A percentile compares a stretch with the other conserved stretches of the same genome.
These are phyloP conservation scores for Mortierella sp. DNA, from an alignment of 371 early-diverging fungal genomes.

Conservation along the genomic window DNA sequence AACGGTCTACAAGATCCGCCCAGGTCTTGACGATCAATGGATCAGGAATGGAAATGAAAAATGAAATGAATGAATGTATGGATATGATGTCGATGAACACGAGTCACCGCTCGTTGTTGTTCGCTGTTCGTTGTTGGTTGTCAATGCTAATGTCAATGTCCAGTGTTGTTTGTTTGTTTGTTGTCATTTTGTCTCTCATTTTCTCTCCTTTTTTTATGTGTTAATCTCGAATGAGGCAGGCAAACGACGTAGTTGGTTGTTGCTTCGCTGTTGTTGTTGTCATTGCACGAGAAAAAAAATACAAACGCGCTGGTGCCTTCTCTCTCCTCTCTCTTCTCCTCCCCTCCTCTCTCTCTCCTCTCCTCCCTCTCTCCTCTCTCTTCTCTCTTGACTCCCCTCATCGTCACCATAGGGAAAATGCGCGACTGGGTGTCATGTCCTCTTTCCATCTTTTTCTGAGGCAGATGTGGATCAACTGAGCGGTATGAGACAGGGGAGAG, in stretches of 20 bases:
- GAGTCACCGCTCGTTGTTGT: background rate
- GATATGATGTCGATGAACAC: background rate
- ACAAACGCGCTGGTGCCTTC: background rate
- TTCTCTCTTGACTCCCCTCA: background rate
- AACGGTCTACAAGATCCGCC: background rate
- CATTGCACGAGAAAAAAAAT: background rate
- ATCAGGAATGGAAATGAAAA: background rate
- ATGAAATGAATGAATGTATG: background rate
- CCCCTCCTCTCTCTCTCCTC: background rate
- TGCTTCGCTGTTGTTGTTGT: background rate
- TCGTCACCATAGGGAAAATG: conserved; percentile 7
- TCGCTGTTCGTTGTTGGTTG: background rate
- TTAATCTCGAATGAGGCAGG: too few relatives aligned
- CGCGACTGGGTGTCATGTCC: background rate
- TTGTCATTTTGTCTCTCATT: background rate
- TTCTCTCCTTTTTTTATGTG: too few relatives aligned
- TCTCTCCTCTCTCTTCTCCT: background rate
- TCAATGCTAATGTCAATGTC: background rate
- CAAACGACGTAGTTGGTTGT: too few relatives aligned
- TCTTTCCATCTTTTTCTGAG: background rate
- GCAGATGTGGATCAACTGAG: conserved; percentile 1
- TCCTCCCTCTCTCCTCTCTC: background rate
- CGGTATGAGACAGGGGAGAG: conserved; percentile 12
- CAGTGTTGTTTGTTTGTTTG: background rate
- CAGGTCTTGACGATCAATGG: background rate